Conservation (phyloP, 805 yeast species). For the Metschnikowia anglica region DNA sequence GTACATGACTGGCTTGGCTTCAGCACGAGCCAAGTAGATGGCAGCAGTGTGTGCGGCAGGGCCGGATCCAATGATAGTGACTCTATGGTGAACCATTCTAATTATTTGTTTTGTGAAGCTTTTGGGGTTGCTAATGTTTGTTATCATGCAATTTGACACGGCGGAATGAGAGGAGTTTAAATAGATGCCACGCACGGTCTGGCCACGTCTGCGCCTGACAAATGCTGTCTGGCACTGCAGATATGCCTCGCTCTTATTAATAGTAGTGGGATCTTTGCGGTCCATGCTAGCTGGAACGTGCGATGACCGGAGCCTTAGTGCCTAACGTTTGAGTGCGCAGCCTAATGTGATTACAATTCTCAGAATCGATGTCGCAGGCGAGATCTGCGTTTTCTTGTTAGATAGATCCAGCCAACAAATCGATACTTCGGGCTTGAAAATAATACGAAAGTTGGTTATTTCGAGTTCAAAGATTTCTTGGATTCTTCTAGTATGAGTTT, state of each 20-base stretch:
- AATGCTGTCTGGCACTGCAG: conserved; percentile 10
- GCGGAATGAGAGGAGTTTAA: conserved; percentile 3
- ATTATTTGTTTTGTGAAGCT: conserved; percentile 3
- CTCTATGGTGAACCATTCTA: conserved; percentile 80
- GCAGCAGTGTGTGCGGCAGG: conserved; percentile 99
- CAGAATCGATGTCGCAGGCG: conserved; percentile 6
- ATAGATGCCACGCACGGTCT: conserved; percentile 9
- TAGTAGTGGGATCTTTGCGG: neutral
- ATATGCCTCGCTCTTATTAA: conserved; percentile 1
- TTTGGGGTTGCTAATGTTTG: conserved; percentile 1
- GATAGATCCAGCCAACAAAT: neutral
- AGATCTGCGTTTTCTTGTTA: conserved; percentile 4
- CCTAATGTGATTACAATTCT: conserved; percentile 6
- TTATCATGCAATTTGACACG: neutral
- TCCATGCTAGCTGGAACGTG: conserved; percentile 1
- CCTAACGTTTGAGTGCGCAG: neutral
- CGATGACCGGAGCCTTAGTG: conserved; percentile 8
- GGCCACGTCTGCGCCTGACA: conserved; percentile 15
- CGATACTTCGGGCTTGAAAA: too few species aligned
- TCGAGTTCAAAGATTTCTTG: too few species aligned
- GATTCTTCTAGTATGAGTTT: too few species aligned
- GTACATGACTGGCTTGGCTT: conserved; percentile 86
- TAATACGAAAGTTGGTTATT: too few species aligned
- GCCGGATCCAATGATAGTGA: conserved; percentile 92
- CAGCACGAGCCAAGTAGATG: conserved; percentile 94